Evolutionary conservation across 1,284 basidiomycete genomes (phyloP), one percentile per base, ranked within the genome.

Genomic region (Cryptococcus neoformans): DNA sequence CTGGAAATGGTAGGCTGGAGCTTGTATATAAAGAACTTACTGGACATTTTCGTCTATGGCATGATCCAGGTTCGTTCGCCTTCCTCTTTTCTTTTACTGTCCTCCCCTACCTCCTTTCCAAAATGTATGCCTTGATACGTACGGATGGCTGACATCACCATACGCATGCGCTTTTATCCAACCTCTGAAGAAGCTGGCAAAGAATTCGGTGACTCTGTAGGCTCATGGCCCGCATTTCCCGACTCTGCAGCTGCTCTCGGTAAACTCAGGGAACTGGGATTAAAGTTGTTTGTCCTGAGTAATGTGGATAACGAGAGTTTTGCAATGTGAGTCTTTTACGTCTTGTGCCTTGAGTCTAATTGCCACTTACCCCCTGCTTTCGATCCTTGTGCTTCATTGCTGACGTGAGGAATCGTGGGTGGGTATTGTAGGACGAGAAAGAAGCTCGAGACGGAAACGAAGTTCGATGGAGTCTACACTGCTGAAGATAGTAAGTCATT

Each of bases 251-350:
- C 57, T 14, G 62, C 68, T 4, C 60, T 73, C 2, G 56, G 49
- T n/a, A 59, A 50, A 17, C 62, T 73, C 3, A 53, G 64, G 35
- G 54, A 59, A 17, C 12, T 62, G 44, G 68, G 67, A 3, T 48
- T 72, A 37, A 67, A 65, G 52, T 57, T 70, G 39, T 46, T 68
- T 44, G 63, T 73, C 34, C 57, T 70, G 40, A 64, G 59, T n/a
- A 73, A 73, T 50, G 66, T 72, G 11, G 65, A 73, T 55, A 69
- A 66, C 42, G 58, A 47, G 1, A 61, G 59, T 34, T 72, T 73
- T 49, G 62, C 57, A 41, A 49, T 51, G 65, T 68, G 47, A 60
- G 66, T 56, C 21, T 21, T 21, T 21, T 21, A 21, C 21, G 21
- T 21, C 21, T 21, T 21, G 21, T 21, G 39, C 9, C 6, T 37